A percentile compares a stretch with the other conserved stretches of the same genome.
These are phyloP conservation scores for Stellera chamaejasme DNA, from an alignment of 345 rosid genomes.

Conservation along the genomic window DNA sequence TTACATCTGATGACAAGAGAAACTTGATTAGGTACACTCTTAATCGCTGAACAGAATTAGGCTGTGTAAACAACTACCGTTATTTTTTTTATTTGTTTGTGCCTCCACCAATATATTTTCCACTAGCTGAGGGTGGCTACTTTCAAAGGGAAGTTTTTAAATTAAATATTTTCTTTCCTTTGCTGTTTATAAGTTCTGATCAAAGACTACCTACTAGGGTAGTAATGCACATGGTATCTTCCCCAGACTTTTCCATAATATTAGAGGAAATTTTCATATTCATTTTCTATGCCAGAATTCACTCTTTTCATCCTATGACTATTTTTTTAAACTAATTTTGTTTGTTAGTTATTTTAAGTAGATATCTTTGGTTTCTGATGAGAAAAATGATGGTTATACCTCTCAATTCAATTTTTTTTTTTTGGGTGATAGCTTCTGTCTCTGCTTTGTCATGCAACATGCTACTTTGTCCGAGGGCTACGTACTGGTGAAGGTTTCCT, in stretches of 20 bases:
- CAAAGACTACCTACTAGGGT: too few relatives aligned
- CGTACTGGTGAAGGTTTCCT: conserved; percentile 84
- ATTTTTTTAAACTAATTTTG: not conserved
- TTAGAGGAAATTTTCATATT: too few relatives aligned
- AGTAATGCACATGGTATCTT: too few relatives aligned
- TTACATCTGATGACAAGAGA: conserved; percentile 59
- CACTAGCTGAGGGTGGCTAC: too few relatives aligned
- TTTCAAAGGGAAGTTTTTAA: too few relatives aligned
- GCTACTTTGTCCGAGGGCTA: conserved; percentile 79
- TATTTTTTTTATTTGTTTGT: not conserved
- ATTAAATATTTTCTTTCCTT: too few relatives aligned
- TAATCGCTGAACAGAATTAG: too few relatives aligned
- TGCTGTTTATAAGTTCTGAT: too few relatives aligned
- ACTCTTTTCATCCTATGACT: too few relatives aligned
- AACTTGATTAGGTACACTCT: conserved; percentile 56
- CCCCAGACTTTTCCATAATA: too few relatives aligned
- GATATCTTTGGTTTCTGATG: not conserved
- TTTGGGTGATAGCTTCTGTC: conserved; percentile 72
- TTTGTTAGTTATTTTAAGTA: not conserved
- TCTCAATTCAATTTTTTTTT: conserved; percentile 2
- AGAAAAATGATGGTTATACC: not conserved
- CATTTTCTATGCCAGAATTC: too few relatives aligned
- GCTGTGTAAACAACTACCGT: too few relatives aligned
- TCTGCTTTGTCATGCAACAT: conserved; percentile 70
- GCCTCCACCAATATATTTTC: not conserved